Evolutionary conservation across 768 basidiomycete species (phyloP).

Genomic region (Boletus rubroflammeus): DNA sequence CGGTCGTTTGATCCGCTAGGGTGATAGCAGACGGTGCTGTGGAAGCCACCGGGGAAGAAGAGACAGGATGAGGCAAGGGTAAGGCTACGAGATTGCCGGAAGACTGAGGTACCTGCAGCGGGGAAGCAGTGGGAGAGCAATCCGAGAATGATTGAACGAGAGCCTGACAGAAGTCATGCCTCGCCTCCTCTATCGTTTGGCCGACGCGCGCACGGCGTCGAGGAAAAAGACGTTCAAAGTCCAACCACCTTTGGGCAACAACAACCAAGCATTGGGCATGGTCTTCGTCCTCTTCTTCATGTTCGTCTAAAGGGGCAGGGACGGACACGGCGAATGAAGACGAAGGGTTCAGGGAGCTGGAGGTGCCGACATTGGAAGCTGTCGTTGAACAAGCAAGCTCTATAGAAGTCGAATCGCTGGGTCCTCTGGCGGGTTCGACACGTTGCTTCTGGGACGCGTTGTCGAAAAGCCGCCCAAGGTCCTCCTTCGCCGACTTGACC

Average conservation of each 20-base stretch:
- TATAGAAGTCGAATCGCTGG: neutral
- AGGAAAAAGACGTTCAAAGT: constrained; percentile 1
- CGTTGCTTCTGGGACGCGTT: neutral
- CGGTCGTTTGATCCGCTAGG: neutral
- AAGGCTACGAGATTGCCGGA: neutral
- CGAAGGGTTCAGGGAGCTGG: neutral
- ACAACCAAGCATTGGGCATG: neutral
- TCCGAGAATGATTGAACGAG: constrained; percentile 3
- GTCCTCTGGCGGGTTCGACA: neutral
- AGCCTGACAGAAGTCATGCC: constrained; percentile 6
- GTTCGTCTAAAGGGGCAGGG: neutral
- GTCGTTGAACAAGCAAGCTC: neutral
- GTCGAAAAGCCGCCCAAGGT: constrained; percentile 2
- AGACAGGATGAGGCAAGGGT: too few species aligned
- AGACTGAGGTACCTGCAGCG: neutral
- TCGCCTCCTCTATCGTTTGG: constrained; percentile 2
- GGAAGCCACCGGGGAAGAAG: neutral
- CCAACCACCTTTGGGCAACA: constrained; percentile 6
- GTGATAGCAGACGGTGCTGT: neutral
- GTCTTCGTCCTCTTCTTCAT: neutral
- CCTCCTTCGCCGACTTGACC: constrained; percentile 10
- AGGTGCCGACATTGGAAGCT: neutral
- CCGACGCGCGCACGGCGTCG: neutral
- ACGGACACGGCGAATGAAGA: neutral
- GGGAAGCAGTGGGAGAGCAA: neutral